phyloP scores from a whole-genome alignment of 1,284 basidiomycete genomes.

The Rhodotorula sp. region DNA sequence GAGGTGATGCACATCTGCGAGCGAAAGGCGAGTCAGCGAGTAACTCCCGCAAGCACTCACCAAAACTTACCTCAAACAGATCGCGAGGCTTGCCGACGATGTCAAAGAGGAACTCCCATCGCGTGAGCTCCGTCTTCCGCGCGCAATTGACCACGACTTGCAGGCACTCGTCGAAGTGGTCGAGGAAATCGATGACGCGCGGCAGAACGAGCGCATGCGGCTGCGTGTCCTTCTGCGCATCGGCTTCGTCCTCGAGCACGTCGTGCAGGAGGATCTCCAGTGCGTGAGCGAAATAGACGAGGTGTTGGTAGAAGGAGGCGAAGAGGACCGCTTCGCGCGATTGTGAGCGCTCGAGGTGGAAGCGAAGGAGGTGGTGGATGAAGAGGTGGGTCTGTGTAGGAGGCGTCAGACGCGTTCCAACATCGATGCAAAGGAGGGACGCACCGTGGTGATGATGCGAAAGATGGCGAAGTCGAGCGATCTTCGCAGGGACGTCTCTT shows the following conservation, averaged over 20 bases:
- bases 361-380: constrained; percentile 83
- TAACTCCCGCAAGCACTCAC: neutral
- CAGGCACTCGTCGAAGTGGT: constrained; percentile 84
- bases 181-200: constrained; percentile 80
- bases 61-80: constrained; percentile 74
- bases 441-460: constrained; percentile 81
- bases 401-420: neutral
- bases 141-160: constrained; percentile 96
- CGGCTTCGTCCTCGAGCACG: constrained; percentile 85
- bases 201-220: constrained; percentile 55
- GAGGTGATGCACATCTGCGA: constrained; percentile 69
- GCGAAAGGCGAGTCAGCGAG: neutral
- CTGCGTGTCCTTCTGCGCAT: constrained; percentile 37
- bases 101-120: constrained; percentile 85
- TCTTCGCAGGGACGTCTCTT: constrained; percentile 72
- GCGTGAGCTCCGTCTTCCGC: constrained; percentile 89
- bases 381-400: constrained; percentile 78
- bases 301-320: constrained; percentile 77
- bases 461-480: constrained; percentile 89
- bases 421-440: constrained; percentile 42
- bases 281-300: constrained; percentile 91
- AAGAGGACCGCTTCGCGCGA: constrained; percentile 77
- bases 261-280: constrained; percentile 91
- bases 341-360: constrained; percentile 71
- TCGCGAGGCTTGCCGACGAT: constrained; percentile 79